A percentile compares a stretch with the other conserved stretches of the same genome.
Evolutionary conservation across 2,329 filamentous ascomycete species (phyloP).

Genomic region (Trichoderma polysporum): DNA sequence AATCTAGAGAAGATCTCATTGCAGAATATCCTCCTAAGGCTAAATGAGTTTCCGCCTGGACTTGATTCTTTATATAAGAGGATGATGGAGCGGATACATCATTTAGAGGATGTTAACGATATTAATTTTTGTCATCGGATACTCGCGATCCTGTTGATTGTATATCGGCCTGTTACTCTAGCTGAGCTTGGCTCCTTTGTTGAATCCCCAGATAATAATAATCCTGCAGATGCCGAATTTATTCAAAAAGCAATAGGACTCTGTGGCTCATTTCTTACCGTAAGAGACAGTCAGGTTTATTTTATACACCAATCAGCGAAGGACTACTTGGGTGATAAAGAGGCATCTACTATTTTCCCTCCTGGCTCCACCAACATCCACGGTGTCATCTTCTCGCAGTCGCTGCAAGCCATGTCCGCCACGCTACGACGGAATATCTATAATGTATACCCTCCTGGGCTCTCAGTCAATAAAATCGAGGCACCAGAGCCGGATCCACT

Average conservation of each 20-base stretch:
- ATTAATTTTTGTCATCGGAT: not conserved
- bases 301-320: constrained; percentile 16
- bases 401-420: not conserved
- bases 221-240: not conserved
- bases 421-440: constrained; percentile 28
- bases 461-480: constrained; percentile 1
- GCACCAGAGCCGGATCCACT: constrained; percentile 21
- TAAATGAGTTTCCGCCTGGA: constrained; percentile 32
- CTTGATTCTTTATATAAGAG: constrained; percentile 38
- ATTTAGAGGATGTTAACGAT: too few species aligned
- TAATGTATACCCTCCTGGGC: constrained; percentile 23
- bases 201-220: not conserved
- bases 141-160: not conserved
- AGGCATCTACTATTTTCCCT: constrained; percentile 30
- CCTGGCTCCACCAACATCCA: constrained; percentile 19
- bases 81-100: constrained; percentile 33
- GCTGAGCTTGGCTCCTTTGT: not conserved
- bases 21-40: constrained; percentile 19
- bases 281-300: not conserved
- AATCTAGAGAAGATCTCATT: constrained; percentile 19
- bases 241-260: not conserved
- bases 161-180: not conserved
- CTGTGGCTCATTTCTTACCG: constrained; percentile 10
- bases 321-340: constrained; percentile 15
- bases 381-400: not conserved